Conservation (phyloP, 73 alveolate species). For the Durusdinium trenchii region DNA sequence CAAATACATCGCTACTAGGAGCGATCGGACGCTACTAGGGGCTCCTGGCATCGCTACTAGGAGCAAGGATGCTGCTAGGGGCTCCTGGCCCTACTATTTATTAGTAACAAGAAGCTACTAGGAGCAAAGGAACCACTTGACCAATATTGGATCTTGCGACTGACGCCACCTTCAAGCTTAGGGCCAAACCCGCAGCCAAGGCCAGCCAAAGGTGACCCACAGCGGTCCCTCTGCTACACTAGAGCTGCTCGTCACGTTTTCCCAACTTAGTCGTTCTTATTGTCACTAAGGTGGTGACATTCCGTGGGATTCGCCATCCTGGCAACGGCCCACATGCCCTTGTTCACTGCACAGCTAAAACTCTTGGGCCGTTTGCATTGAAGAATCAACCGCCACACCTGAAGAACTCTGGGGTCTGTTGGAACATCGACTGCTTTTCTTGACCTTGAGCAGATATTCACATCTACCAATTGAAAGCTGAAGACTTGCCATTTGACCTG, state of each 20-base stretch:
- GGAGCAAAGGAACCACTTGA: background rate
- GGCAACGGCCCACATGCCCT: background rate
- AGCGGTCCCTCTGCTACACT: slow-evolving; percentile 45
- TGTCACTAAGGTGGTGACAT: no score
- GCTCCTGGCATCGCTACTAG: background rate
- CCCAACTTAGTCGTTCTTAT: no score
- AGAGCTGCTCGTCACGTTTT: no score
- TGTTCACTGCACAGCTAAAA: background rate
- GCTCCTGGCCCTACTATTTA: no score
- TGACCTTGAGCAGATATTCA: background rate
- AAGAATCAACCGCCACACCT: background rate
- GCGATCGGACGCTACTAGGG: no score
- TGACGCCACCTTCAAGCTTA: background rate
- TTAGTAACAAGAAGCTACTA: no score
- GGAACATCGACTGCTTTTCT: slow-evolving; percentile 65
- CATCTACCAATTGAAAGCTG: background rate
- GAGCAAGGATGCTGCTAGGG: no score
- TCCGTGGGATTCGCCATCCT: background rate
- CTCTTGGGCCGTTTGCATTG: background rate
- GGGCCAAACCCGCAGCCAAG: slow-evolving; percentile 37
- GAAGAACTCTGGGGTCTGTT: slow-evolving; percentile 13
- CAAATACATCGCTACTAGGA: background rate
- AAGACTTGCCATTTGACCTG: background rate
- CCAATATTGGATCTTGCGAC: background rate
- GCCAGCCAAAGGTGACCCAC: slow-evolving; percentile 54